These are phyloP conservation scores for Craterostigma plantagineum DNA, from an alignment of 257 asterid genomes.

Conservation along the genomic window DNA sequence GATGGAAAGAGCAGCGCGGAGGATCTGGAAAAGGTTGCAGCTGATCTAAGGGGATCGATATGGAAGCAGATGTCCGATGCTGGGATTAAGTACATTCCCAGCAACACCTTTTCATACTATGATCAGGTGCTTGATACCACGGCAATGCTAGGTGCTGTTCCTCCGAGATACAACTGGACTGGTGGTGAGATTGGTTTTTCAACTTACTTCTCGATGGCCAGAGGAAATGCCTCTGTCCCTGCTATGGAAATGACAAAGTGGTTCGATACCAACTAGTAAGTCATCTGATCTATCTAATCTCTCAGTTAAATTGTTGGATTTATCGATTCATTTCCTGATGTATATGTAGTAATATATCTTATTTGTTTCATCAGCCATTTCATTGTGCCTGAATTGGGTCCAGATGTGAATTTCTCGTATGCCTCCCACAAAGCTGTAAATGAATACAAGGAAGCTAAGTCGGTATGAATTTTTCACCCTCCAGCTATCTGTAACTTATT, in stretches of 20 bases:
- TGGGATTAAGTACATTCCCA: slow-evolving; percentile 60
- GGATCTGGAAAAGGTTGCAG: slow-evolving; percentile 65
- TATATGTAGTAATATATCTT: background rate
- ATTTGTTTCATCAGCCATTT: slow-evolving; percentile 50
- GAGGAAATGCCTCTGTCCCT: slow-evolving; percentile 97
- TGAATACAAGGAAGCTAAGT: slow-evolving; percentile 86
- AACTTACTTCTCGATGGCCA: slow-evolving; percentile 95
- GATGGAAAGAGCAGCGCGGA: slow-evolving; percentile 48
- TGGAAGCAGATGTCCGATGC: slow-evolving; percentile 41
- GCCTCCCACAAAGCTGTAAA: slow-evolving; percentile 89
- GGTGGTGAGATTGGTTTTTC: slow-evolving; percentile 82
- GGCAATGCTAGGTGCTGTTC: slow-evolving; percentile 90
- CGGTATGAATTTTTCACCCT: slow-evolving; percentile 22
- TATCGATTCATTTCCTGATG: background rate
- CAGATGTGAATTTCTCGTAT: slow-evolving; percentile 65
- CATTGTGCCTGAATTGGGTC: slow-evolving; percentile 87
- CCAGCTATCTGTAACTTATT: background rate
- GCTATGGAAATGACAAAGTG: slow-evolving; percentile 99
- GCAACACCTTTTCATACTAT: slow-evolving; percentile 89
- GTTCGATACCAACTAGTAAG: slow-evolving; percentile 99
- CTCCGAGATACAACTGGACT: slow-evolving; percentile 70
- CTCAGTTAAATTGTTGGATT: background rate
- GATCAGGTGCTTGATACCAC: slow-evolving; percentile 91
- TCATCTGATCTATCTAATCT: slow-evolving; percentile 8
- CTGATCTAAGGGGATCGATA: slow-evolving; percentile 64